Evolutionary conservation across 2,329 filamentous ascomycete genomes (phyloP).

Genomic region (Sordariomycetes sp.): DNA sequence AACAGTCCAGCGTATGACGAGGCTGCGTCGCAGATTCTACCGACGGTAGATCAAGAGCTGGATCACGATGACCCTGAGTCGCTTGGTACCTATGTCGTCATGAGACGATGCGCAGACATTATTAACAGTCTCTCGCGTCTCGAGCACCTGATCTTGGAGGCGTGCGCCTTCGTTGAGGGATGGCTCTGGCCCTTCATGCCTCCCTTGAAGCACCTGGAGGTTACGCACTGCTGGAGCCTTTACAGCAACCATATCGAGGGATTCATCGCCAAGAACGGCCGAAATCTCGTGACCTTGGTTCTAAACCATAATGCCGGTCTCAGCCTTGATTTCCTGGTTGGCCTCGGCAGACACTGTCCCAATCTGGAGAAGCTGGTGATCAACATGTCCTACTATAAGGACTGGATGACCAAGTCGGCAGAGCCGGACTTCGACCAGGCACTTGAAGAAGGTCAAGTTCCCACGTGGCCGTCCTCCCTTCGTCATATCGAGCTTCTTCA

Average conservation of each 20-base stretch:
- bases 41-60: background rate
- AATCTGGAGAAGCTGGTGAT: slow-evolving; percentile 60
- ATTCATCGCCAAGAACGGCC: slow-evolving; percentile 60
- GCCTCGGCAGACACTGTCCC: slow-evolving; percentile 58
- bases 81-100: background rate
- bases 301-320: slow-evolving; percentile 74
- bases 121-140: slow-evolving; percentile 46
- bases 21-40: background rate
- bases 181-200: slow-evolving; percentile 61
- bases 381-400: slow-evolving; percentile 69
- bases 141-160: slow-evolving; percentile 60
- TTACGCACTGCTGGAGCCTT: slow-evolving; percentile 72
- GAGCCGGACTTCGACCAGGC: slow-evolving; percentile 65
- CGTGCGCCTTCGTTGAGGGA: slow-evolving; percentile 61
- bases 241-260: slow-evolving; percentile 52
- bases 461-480: slow-evolving; percentile 68
- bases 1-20: background rate
- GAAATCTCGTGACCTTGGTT: slow-evolving; percentile 53
- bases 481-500: slow-evolving; percentile 65
- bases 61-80: background rate
- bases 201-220: slow-evolving; percentile 54
- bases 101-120: slow-evolving; percentile 13
- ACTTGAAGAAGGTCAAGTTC: slow-evolving; percentile 52
- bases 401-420: slow-evolving; percentile 58
- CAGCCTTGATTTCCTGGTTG: slow-evolving; percentile 61